Conservation (phyloP, 441 rosid genomes). For the Pelargonium fulgidum region DNA sequence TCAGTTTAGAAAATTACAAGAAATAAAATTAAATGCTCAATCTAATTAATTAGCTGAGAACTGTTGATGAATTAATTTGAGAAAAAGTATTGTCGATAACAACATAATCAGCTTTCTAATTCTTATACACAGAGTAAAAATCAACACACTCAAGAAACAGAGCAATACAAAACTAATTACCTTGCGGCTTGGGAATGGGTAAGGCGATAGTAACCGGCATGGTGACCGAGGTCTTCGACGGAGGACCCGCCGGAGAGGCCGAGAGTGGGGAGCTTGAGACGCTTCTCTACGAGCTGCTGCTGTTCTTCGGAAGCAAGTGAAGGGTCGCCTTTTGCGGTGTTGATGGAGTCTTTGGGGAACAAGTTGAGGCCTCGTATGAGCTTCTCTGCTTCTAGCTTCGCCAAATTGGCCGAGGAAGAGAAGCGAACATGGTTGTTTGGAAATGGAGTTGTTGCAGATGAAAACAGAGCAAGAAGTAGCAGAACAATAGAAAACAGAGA, state of each 20-base stretch:
- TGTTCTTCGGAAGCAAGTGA: not conserved
- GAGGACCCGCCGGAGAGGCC: constrained; percentile 28
- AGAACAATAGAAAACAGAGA: not conserved
- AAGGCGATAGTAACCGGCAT: constrained; percentile 70
- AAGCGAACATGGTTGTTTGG: not conserved
- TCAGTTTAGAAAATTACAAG: too few species aligned
- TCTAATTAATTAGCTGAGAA: too few species aligned
- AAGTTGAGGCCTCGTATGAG: constrained; percentile 45
- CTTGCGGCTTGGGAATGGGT: constrained; percentile 59
- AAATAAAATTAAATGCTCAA: too few species aligned
- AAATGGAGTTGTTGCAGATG: not conserved
- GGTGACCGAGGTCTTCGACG: constrained; percentile 65
- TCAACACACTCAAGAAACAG: too few species aligned
- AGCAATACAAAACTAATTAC: constrained; percentile 29
- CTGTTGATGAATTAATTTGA: too few species aligned
- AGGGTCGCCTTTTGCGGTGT: constrained; percentile 17
- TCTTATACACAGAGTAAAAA: too few species aligned
- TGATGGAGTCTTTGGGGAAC: constrained; percentile 36
- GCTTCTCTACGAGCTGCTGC: constrained; percentile 38
- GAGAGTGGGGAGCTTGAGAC: constrained; percentile 29
- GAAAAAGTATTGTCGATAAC: too few species aligned
- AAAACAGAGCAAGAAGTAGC: not conserved
- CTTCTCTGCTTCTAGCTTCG: constrained; percentile 36
- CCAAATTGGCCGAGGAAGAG: not conserved
- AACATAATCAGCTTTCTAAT: not conserved